Evolutionary conservation across 345 rosid genomes (phyloP).

Genomic region (Aquilaria yunnanensis): DNA sequence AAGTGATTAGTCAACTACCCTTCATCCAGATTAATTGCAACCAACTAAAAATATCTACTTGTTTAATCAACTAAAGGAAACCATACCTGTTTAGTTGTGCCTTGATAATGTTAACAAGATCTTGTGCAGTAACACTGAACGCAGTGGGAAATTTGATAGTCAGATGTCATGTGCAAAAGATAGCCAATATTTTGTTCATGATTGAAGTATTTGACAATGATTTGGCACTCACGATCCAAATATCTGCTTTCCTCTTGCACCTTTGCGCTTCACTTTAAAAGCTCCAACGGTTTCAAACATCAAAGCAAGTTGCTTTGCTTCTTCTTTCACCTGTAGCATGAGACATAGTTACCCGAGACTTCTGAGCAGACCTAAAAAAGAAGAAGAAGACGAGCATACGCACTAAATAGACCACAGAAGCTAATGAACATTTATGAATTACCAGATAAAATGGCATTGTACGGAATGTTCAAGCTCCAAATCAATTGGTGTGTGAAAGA

Average conservation of each 20-base stretch:
- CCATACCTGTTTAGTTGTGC: constrained; percentile 88
- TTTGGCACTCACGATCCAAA: constrained; percentile 72
- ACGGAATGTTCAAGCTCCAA: too few relatives aligned
- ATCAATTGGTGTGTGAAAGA: too few relatives aligned
- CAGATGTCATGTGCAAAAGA: constrained; percentile 10
- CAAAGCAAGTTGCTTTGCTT: constrained; percentile 72
- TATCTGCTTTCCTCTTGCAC: constrained; percentile 82
- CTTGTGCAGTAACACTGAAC: constrained; percentile 88
- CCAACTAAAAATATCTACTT: too few relatives aligned
- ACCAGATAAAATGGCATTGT: background rate
- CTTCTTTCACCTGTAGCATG: constrained; percentile 79
- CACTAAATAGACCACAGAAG: too few relatives aligned
- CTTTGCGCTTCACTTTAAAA: constrained; percentile 92
- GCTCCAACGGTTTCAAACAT: constrained; percentile 91
- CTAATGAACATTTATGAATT: too few relatives aligned
- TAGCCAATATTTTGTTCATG: background rate
- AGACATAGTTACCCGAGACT: background rate
- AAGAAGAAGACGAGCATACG: too few relatives aligned
- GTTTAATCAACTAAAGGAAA: too few relatives aligned
- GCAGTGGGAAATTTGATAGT: constrained; percentile 11
- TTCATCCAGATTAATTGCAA: too few relatives aligned
- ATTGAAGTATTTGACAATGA: background rate
- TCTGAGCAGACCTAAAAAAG: background rate
- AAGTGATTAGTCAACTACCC: too few relatives aligned
- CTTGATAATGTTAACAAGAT: constrained; percentile 86